Base-by-base conservation (phyloP, 2,329 filamentous ascomycete species). In the Emmonsiellopsis sp. region DNA sequence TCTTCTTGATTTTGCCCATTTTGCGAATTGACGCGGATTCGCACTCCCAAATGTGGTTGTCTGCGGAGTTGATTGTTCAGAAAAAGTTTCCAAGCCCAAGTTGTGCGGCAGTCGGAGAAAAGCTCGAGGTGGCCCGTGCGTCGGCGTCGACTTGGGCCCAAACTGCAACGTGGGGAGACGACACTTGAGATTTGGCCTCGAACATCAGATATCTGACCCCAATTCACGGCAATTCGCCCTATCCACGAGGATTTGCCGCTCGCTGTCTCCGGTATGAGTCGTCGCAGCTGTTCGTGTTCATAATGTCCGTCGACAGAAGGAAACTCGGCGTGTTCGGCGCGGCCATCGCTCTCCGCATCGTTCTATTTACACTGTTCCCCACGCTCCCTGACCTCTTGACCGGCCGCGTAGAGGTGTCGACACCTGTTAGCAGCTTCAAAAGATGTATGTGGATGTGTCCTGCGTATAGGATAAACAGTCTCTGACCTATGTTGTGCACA, bases 381-480 rank as follows among this genome's bases (percentile, higher is more conserved):
- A 82, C 81, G 39, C 77, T 98, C 42, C 88, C 92, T 51, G 84
- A 90, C 68, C 78, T 95, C 57, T 78, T 98, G 57, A 93, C 89
- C 17, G 87, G 86, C 59, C 86, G 93, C 66, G 93, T 96, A 63
- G 93, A 98, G 77, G 86, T 98, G 64, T 96, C 93, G 44, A 98
- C 93, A 21, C 92, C 93, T 40, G 87, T 97, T 46, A 96, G 89
- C 62, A 95, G 92, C 80, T 98, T 96, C 81, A 97, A 97, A 77
- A 83, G 93, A 82, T 77, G 91, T 95, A 78, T 71, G 86, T 71
- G 17, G 57, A 31, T 50, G 44, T 52, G 14, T 33, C 27, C 14
- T 62, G 45, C 63, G 46, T 17, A 44, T 13, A 14, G 21, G 53
- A 9, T 37, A 14, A 44, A 10, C 9, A 9, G 34, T 52, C 32